Evolutionary conservation across 306 rosid genomes (phyloP), one percentile per base, ranked within the genome.

Genomic region (Begonia loranthoides): DNA sequence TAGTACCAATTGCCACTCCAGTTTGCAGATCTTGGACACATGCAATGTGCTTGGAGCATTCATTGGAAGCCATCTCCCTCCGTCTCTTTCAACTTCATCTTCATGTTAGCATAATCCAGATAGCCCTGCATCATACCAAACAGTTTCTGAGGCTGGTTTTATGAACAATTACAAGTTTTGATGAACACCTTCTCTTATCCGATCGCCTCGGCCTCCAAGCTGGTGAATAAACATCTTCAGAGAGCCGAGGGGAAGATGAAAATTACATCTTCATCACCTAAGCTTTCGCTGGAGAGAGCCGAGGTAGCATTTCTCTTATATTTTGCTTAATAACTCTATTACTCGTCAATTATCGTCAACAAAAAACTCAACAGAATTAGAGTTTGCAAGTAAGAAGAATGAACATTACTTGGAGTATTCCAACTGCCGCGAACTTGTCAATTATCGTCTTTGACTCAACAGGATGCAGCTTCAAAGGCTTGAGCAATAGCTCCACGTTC

Each of bases 341-440:
- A 10, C 14, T n/a, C 6, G 10, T 39, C 43, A 39, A 10, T 5
- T 39, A 6, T 39, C 6, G 10, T 39, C 43, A 39, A 39, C 6
- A 39, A 39, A 39, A 39, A 39, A 39, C 43, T 39, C 43, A 39
- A 6, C 13, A 12, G 14, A 43, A 47, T 13, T 10, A 19, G 13
- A 10, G 39, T 49, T 13, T 15, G 4, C 33, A 61, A 55, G 54
- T 9, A 21, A 53, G 19, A 52, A 17, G 50, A 47, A 41, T 48
- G 40, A 55, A 17, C 39, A 50, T 52, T 66, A 81, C 95, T 80
- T 82, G 95, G 56, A 89, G 97, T 67, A 89, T 84, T 68, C 90
- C 93, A 53, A 82, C 94, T 22, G 97, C 95, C 56, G 97, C 94
- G 71, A 90, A 85, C 75, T 90, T 85, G 74, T 90, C 95, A 13